These are phyloP conservation scores for Maudiozyma barnettii DNA, from an alignment of 805 yeast genomes.

Conservation along the genomic window DNA sequence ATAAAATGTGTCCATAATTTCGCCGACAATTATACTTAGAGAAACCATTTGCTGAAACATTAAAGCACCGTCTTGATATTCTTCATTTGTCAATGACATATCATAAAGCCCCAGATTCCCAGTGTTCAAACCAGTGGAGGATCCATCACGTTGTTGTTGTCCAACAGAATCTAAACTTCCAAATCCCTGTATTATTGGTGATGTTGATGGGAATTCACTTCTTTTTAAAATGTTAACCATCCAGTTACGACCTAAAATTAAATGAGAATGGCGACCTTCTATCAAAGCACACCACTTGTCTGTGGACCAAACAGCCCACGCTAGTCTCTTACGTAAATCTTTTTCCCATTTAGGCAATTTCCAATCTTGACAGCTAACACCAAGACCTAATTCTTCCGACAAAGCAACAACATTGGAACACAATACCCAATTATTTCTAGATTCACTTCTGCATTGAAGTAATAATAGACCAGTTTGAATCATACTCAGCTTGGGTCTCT, in stretches of 20 bases:
- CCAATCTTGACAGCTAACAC: constrained; percentile 88
- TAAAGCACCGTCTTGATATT: constrained; percentile 59
- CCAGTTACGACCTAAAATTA: constrained; percentile 69
- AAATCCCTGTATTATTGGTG: constrained; percentile 22
- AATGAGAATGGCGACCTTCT: constrained; percentile 79
- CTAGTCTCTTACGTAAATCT: constrained; percentile 74
- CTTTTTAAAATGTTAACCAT: constrained; percentile 55
- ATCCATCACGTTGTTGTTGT: not conserved
- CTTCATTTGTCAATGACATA: constrained; percentile 34
- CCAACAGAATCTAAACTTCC: not conserved
- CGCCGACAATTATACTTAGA: constrained; percentile 58
- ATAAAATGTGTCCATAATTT: constrained; percentile 62
- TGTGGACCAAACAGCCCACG: constrained; percentile 92
- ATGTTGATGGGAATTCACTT: constrained; percentile 70
- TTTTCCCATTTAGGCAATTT: constrained; percentile 92
- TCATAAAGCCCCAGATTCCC: constrained; percentile 19
- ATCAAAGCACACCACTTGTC: constrained; percentile 84
- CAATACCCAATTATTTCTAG: constrained; percentile 74
- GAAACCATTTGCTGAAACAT: constrained; percentile 61
- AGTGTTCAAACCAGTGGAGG: not conserved
- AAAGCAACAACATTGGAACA: constrained; percentile 81
- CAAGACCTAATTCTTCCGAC: constrained; percentile 85
- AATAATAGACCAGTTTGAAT: constrained; percentile 82
- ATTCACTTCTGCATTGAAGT: constrained; percentile 46
- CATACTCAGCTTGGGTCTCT: constrained; percentile 82